Conservation (phyloP, 495 filamentous ascomycete species). For the Penicillium ochrochloron region DNA sequence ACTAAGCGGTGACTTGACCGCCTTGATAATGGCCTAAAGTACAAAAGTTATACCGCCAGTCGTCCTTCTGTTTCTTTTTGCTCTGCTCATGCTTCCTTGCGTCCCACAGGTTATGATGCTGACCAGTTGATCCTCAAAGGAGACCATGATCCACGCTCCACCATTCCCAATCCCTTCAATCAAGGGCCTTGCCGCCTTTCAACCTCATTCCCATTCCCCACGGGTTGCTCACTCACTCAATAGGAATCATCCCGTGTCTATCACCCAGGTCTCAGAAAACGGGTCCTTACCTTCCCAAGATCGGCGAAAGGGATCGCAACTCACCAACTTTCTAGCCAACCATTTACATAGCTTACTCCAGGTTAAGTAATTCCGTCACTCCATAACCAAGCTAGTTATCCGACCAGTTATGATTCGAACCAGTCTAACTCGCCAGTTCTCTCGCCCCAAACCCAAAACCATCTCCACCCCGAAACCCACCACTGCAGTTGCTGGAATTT, state of each 20-base stretch:
- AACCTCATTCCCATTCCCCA: conserved; percentile 25
- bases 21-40: conserved; percentile 8
- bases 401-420: conserved; percentile 3
- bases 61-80: not conserved
- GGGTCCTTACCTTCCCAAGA: conserved; percentile 29
- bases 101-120: not conserved
- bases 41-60: not conserved
- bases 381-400: conserved; percentile 7
- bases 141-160: conserved; percentile 18
- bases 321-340: not conserved
- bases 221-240: not conserved
- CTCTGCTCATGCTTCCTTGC: not conserved
- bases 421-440: conserved; percentile 15
- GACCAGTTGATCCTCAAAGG: conserved; percentile 8
- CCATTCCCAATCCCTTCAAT: conserved; percentile 36
- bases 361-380: not conserved
- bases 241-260: not conserved
- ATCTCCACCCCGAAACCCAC: conserved; percentile 22
- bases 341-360: not conserved
- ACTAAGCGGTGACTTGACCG: conserved; percentile 36
- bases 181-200: not conserved
- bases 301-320: conserved; percentile 31
- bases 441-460: conserved; percentile 9
- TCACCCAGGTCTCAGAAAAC: conserved; percentile 8
- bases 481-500: conserved; percentile 31